Conservation (phyloP, 306 rosid species). For the Lathyrus oleraceus region DNA sequence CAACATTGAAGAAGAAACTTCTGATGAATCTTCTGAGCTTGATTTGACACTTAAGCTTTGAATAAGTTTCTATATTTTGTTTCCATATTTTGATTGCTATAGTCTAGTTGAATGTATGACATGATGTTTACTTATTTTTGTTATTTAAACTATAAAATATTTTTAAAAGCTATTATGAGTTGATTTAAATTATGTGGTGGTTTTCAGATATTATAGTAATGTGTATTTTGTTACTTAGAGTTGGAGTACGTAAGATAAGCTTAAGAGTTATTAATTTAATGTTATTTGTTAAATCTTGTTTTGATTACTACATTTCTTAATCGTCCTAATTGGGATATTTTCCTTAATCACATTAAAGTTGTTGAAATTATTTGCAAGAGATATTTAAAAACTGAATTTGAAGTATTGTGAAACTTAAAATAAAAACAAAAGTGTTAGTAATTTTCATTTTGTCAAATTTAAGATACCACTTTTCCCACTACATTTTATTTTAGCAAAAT, state of each 20-base stretch:
- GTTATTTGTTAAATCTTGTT: background rate
- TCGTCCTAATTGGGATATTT: background rate
- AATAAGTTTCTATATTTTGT: background rate
- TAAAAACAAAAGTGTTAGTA: no score
- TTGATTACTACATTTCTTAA: background rate
- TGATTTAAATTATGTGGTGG: no score
- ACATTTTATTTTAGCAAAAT: no score
- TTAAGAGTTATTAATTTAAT: background rate
- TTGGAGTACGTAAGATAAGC: background rate
- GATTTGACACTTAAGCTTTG: conserved; percentile 60
- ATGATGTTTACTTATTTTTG: background rate
- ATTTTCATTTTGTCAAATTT: no score
- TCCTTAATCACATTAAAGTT: background rate
- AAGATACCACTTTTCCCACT: no score
- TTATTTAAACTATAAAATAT: background rate
- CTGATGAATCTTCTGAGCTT: conserved; percentile 27
- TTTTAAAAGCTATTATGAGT: background rate
- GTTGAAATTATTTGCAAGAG: background rate
- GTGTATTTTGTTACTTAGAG: no score
- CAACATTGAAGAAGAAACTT: conserved; percentile 6
- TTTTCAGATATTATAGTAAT: no score
- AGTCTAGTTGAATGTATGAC: background rate
- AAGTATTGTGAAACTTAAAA: no score
- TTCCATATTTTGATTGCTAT: background rate
- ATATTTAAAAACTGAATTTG: no score